These are phyloP conservation scores for Lipomyces yamadae DNA, from an alignment of 805 yeast genomes.

Conservation along the genomic window DNA sequence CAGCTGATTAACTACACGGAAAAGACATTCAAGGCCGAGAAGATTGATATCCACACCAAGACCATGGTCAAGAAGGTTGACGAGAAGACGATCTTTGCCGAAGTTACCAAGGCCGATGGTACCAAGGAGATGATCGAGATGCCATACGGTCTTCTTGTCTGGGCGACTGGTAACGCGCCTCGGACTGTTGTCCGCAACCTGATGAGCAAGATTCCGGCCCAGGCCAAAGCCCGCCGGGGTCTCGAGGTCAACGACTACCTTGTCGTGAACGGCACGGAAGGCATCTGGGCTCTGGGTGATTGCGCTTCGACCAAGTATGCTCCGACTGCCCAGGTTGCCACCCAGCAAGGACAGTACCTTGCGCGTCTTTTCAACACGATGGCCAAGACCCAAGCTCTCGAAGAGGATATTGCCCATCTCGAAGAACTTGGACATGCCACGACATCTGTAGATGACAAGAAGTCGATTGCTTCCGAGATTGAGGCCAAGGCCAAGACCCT, in stretches of 20 bases:
- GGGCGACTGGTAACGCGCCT: slow-evolving; percentile 98
- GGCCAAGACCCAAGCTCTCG: slow-evolving; percentile 46
- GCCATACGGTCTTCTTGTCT: slow-evolving; percentile 90
- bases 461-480: slow-evolving; percentile 52
- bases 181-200: slow-evolving; percentile 73
- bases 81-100: slow-evolving; percentile 69
- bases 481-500: slow-evolving; percentile 52
- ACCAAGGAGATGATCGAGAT: slow-evolving; percentile 61
- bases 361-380: slow-evolving; percentile 62
- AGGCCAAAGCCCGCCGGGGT: slow-evolving; percentile 88
- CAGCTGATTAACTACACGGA: slow-evolving; percentile 69
- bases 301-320: slow-evolving; percentile 88
- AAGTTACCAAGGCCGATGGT: slow-evolving; percentile 70
- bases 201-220: slow-evolving; percentile 66
- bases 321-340: slow-evolving; percentile 97
- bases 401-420: slow-evolving; percentile 48
- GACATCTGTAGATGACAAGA: slow-evolving; percentile 44
- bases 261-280: slow-evolving; percentile 79
- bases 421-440: slow-evolving; percentile 47
- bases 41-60: slow-evolving; percentile 76
- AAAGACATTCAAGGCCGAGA: slow-evolving; percentile 67
- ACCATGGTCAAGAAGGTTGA: slow-evolving; percentile 89
- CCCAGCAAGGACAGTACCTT: slow-evolving; percentile 87
- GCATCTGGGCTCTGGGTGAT: slow-evolving; percentile 91
- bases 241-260: slow-evolving; percentile 80